These are phyloP conservation scores for Hypoxylon sp. DNA, from an alignment of 2,329 filamentous ascomycete species.

Conservation along the genomic window DNA sequence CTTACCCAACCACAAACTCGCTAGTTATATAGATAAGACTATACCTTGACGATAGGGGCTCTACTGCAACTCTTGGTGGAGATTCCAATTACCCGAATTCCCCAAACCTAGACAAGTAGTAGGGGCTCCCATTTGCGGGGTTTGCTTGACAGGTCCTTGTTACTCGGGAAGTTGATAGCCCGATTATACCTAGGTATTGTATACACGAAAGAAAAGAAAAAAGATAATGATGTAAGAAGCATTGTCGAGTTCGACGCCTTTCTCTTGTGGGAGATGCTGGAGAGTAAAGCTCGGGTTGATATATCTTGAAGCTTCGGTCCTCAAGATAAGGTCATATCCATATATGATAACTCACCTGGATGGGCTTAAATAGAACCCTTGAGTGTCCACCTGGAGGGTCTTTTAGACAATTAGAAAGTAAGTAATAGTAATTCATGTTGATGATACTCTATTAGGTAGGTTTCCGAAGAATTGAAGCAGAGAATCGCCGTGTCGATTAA, in stretches of 20 bases:
- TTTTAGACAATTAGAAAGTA: not conserved
- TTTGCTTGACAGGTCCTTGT: slow-evolving; percentile 22
- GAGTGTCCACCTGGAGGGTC: not conserved
- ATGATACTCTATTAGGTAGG: not conserved
- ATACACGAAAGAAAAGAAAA: not conserved
- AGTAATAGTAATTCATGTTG: not conserved
- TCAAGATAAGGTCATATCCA: not conserved
- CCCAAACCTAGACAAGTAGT: slow-evolving; percentile 39
- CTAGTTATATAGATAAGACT: slow-evolving; percentile 22
- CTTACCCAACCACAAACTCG: not conserved
- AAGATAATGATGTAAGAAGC: not conserved
- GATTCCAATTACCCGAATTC: slow-evolving; percentile 44
- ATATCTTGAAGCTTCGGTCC: not conserved
- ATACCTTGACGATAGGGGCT: slow-evolving; percentile 21
- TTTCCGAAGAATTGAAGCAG: not conserved
- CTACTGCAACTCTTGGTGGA: slow-evolving; percentile 30
- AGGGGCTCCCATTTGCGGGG: slow-evolving; percentile 47
- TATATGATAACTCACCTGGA: not conserved
- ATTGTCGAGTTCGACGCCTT: not conserved
- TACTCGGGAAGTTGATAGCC: slow-evolving; percentile 46
- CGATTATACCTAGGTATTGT: slow-evolving; percentile 31
- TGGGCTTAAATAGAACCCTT: not conserved
- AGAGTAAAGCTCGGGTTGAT: not conserved
- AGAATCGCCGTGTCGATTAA: not conserved
- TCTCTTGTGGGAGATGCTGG: not conserved